Base-by-base conservation (phyloP, 2,329 filamentous ascomycete species). In the Acrocalymma vagum region DNA sequence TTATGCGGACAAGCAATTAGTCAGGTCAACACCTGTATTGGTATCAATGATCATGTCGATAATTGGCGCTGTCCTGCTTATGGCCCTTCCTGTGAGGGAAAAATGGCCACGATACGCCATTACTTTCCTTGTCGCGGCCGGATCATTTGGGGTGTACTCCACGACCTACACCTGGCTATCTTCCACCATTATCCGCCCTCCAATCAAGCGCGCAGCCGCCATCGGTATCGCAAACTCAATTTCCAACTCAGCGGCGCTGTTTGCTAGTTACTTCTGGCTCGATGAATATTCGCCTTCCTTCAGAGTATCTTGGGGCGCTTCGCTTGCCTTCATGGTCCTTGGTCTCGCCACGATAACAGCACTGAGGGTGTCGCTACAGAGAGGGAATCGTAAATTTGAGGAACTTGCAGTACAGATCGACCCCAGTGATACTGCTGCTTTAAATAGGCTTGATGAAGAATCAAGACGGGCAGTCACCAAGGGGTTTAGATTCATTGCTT, bases 151-250 rank as follows among this genome's bases (percentile, higher is more conserved):
- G 9, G 33, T 37, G 22, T 37, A 27, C 33, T 20, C 33, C 6
- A 27, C 33, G 15, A 37, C 33, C 10, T 37, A 37, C 33, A 37
- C 33, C 6, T 37, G 33, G 33, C 24, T 37, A 14, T 37, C 33
- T 16, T 37, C 33, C 16, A 37, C 33, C 9, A 37, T 37, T 16
- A 28, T 37, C 17, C 22, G 33, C 8, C 33, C 33, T 7, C 33
- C 33, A 20, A 15, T 37, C 23, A 37, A 37, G 23, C 22, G 33
- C 16, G 33, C 33, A 6, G 33, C 33, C 13, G 33, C 33, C 9
- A 37, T 37, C 14, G 33, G 33, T 7, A 11, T 29, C 33, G 33
- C 24, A 7, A 37, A 37, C 15, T 16, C 33, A 6, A 37, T 37
- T 9, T 22, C 16, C 9, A 37, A 28, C 14, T 7, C 33, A 6